phyloP scores from a whole-genome alignment of 768 basidiomycete species.

The Tulasnella sp. region DNA sequence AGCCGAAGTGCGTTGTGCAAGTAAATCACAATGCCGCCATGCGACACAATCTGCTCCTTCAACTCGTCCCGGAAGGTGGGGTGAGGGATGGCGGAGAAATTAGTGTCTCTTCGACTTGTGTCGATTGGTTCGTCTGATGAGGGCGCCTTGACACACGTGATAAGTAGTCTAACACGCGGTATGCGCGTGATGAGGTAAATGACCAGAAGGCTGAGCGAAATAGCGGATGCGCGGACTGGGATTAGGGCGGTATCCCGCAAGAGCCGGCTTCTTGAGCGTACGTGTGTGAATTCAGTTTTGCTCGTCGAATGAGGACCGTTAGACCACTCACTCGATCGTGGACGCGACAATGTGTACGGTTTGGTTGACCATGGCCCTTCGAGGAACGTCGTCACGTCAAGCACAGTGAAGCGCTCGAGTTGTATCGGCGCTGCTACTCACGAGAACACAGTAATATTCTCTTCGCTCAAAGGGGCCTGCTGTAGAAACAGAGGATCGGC shows the following conservation, averaged over 20 bases:
- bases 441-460: background rate
- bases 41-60: constrained; percentile 42
- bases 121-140: background rate
- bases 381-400: background rate
- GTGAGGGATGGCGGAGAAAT: constrained; percentile 33
- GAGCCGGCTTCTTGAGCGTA: background rate
- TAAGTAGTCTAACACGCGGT: background rate
- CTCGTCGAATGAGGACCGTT: background rate
- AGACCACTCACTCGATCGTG: background rate
- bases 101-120: constrained; percentile 16
- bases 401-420: background rate
- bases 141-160: background rate
- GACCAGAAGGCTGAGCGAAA: constrained; percentile 41
- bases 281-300: background rate
- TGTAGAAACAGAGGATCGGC: background rate
- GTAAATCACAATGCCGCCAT: constrained; percentile 51
- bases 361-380: background rate
- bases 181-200: constrained; percentile 37
- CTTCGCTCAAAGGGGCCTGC: background rate
- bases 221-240: constrained; percentile 41
- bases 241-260: constrained; percentile 38
- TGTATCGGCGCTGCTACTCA: background rate
- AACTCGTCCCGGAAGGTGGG: constrained; percentile 40
- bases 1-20: constrained; percentile 48
- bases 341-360: background rate